These are phyloP conservation scores for Saussurea involucrata DNA, from an alignment of 129 eudicot species.

Conservation along the genomic window DNA sequence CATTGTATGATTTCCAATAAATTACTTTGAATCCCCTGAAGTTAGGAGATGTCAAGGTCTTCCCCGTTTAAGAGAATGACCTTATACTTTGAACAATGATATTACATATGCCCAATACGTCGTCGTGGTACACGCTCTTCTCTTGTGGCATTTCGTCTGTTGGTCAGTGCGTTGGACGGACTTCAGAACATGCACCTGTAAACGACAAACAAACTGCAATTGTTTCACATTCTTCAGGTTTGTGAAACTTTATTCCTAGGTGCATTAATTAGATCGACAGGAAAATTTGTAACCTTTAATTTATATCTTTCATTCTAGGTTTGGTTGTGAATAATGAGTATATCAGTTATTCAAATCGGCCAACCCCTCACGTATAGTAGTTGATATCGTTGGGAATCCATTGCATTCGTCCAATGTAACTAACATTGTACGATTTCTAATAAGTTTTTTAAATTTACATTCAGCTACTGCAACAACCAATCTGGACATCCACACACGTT, in stretches of 20 bases:
- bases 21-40: too few relatives aligned
- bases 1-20: background rate
- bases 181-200: too few relatives aligned
- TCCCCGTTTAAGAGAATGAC: too few relatives aligned
- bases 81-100: too few relatives aligned
- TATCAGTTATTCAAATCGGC: background rate
- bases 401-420: background rate
- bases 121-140: too few relatives aligned
- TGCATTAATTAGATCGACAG: background rate
- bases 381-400: background rate
- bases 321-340: background rate
- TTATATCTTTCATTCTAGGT: background rate
- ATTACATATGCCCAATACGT: too few relatives aligned
- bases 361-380: too few relatives aligned
- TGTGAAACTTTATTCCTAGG: too few relatives aligned
- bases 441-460: background rate
- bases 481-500: background rate
- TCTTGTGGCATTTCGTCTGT: too few relatives aligned
- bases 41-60: too few relatives aligned
- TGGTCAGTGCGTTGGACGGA: too few relatives aligned
- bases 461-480: conserved; percentile 3
- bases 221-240: conserved; percentile 25
- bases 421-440: background rate
- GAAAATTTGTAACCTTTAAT: background rate
- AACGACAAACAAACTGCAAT: too few relatives aligned